These are phyloP conservation scores for Candida nemodendra DNA, from an alignment of 805 yeast species.

Conservation along the genomic window DNA sequence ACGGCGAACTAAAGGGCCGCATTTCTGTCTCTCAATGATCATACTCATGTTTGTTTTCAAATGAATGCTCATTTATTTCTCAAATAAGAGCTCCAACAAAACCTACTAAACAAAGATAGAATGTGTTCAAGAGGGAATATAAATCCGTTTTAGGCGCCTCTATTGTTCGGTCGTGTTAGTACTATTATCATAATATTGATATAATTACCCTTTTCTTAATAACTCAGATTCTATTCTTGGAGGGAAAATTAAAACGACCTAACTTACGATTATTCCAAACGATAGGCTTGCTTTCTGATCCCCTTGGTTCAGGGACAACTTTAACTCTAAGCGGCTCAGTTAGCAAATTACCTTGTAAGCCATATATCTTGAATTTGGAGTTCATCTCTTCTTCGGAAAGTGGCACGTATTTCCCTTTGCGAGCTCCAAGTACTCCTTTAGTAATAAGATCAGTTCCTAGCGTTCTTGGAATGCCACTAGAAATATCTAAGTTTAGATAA, in stretches of 20 bases:
- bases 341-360: slow-evolving; percentile 40
- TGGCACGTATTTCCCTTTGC: slow-evolving; percentile 49
- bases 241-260: no score
- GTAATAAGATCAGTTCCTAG: slow-evolving; percentile 44
- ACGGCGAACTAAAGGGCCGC: no score
- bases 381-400: slow-evolving; percentile 43
- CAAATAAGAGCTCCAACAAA: slow-evolving; percentile 11
- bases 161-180: slow-evolving; percentile 7
- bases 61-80: no score
- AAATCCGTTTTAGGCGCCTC: slow-evolving; percentile 12
- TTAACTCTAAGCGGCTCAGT: slow-evolving; percentile 23
- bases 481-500: slow-evolving; percentile 43
- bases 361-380: slow-evolving; percentile 42
- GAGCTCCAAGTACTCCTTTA: slow-evolving; percentile 44
- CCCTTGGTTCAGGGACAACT: slow-evolving; percentile 27
- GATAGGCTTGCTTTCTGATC: slow-evolving; percentile 10
- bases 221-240: no score
- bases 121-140: slow-evolving; percentile 8
- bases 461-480: slow-evolving; percentile 44
- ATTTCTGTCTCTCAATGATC: no score
- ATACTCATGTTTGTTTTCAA: no score
- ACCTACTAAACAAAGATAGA: slow-evolving; percentile 14
- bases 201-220: no score
- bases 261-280: slow-evolving; percentile 27
- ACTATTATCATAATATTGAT: no score